phyloP scores from a whole-genome alignment of 73 alveolate species.

The Paramecium octaurelia region DNA sequence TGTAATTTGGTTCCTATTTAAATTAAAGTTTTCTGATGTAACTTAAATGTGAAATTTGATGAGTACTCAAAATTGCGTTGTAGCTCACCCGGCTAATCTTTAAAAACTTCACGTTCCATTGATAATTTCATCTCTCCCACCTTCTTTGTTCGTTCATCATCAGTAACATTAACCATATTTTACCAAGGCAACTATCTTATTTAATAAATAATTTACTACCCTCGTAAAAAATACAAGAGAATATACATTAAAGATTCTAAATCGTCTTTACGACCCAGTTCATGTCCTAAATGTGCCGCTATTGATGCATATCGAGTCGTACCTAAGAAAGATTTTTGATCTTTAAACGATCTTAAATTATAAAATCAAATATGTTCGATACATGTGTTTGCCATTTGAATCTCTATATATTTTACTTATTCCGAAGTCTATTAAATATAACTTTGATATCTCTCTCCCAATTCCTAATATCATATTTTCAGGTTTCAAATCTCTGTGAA shows the following conservation, averaged over 20 bases:
- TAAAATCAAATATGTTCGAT: neutral
- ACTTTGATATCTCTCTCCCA: slow-evolving; percentile 35
- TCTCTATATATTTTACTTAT: slow-evolving; percentile 53
- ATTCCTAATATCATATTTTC: slow-evolving; percentile 56
- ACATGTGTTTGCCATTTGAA: slow-evolving; percentile 52
- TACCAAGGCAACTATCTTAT: slow-evolving; percentile 58
- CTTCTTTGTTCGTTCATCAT: slow-evolving; percentile 53
- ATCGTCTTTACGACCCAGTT: slow-evolving; percentile 69
- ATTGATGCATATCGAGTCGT: slow-evolving; percentile 71
- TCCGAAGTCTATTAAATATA: slow-evolving; percentile 54
- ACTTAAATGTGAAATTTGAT: slow-evolving; percentile 42
- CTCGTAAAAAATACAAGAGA: slow-evolving; percentile 63
- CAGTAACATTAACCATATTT: slow-evolving; percentile 60
- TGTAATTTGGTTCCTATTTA: slow-evolving; percentile 65
- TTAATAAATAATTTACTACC: slow-evolving; percentile 53
- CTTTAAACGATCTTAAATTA: slow-evolving; percentile 45
- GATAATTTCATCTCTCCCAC: slow-evolving; percentile 55
- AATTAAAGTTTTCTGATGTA: slow-evolving; percentile 64
- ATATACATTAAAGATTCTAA: slow-evolving; percentile 67
- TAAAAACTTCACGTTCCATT: slow-evolving; percentile 17
- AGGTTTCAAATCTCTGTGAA: slow-evolving; percentile 63
- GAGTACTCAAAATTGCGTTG: slow-evolving; percentile 60
- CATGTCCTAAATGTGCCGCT: slow-evolving; percentile 66
- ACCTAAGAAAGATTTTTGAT: slow-evolving; percentile 61
- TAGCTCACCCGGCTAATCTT: slow-evolving; percentile 56